A percentile compares a stretch with the other conserved stretches of the same genome.
These are phyloP conservation scores for Dactylella cylindrospora DNA, from an alignment of 2,329 filamentous ascomycete genomes.

Conservation along the genomic window DNA sequence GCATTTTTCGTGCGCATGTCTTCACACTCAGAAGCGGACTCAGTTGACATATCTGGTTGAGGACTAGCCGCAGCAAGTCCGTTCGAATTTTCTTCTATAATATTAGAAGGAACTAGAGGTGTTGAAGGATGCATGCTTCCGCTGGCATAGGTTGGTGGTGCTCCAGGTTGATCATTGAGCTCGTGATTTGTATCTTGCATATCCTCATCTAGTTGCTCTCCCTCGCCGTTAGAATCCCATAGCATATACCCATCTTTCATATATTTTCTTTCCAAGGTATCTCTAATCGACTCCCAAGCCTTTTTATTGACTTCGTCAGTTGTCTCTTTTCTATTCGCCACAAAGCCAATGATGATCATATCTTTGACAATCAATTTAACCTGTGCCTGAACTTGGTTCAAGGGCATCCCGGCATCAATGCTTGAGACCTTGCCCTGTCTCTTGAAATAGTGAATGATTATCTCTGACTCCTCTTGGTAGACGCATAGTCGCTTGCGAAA, in stretches of 20 bases:
- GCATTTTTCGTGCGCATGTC: slow-evolving; percentile 22
- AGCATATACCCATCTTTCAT: background rate
- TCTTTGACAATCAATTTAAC: slow-evolving; percentile 24
- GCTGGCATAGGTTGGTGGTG: no score
- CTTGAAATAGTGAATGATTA: slow-evolving; percentile 17
- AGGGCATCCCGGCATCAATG: slow-evolving; percentile 14
- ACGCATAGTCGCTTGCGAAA: background rate
- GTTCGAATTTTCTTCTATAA: background rate
- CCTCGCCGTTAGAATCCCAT: background rate
- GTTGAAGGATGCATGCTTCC: background rate
- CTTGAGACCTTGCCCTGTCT: slow-evolving; percentile 20
- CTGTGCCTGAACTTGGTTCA: slow-evolving; percentile 3
- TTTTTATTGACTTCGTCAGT: slow-evolving; percentile 13
- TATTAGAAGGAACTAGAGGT: background rate
- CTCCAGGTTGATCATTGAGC: no score
- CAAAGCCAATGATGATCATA: slow-evolving; percentile 14
- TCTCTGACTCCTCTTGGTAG: slow-evolving; percentile 4
- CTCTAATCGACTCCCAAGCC: slow-evolving; percentile 11
- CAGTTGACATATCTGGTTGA: no score
- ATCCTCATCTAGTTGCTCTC: background rate
- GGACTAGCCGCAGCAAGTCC: no score
- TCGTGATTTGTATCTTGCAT: no score
- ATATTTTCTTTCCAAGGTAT: slow-evolving; percentile 1
- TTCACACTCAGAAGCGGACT: no score
- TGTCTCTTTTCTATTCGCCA: slow-evolving; percentile 11